Evolutionary conservation across 176 grass and related monocot genomes (phyloP).

Genomic region (sorghum (Sorghum bicolor)): Sorghum_bicolor_NCBIv3 NC_012870.2:61987001-61987500

Average conservation of each 20-base stretch:
- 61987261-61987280: too few relatives aligned
- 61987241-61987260: background rate
- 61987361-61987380: too few relatives aligned
- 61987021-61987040: background rate
- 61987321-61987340: too few relatives aligned
- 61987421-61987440: background rate
- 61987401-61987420: background rate
- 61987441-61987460: background rate
- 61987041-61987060: conserved; percentile 5
- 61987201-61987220: background rate
- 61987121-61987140: conserved; percentile 71
- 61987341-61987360: too few relatives aligned
- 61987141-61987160: conserved; percentile 48
- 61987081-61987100: conserved; percentile 96
- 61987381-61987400: background rate
- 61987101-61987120: conserved; percentile 72
- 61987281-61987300: too few relatives aligned
- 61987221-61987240: background rate
- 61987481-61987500: background rate
- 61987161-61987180: background rate
- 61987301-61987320: too few relatives aligned
- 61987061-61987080: conserved; percentile 72
- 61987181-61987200: background rate
- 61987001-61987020: conserved; percentile 14
- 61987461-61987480: background rate